Base-by-base conservation (phyloP, 352 stramenopile species). In the Globisporangium camurandrum region DNA sequence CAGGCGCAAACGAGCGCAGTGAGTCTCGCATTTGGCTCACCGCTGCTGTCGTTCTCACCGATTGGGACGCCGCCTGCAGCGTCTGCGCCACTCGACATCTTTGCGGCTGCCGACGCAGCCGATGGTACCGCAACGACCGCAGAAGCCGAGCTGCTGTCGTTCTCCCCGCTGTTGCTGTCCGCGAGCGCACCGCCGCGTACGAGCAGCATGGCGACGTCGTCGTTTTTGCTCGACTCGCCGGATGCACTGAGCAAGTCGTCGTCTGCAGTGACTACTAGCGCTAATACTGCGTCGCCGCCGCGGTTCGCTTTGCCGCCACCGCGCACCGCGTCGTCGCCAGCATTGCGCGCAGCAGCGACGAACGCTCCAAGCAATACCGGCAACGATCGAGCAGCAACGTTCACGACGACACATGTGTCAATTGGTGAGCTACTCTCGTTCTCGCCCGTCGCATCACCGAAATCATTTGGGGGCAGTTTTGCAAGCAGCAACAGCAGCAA, bases 381-480 rank as follows among this genome's bases (percentile, higher is more conserved):
- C n/a, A n/a, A n/a, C n/a, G n/a, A n/a, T n/a, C n/a, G n/a, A 34
- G 31, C 54, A 11, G 41, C 54, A 28, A 56, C 55, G 28, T 56
- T 61, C 22, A 51, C 61, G 2, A 51, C 61, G 2, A 46, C 31
- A 1, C 49, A 66, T 27, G 48, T 52, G 41, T 50, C 51, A n/a
- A 62, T 59, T 24, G 57, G 49, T 2, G 60, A 79, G 33, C 62
- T 86, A 41, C 54, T 86, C 40, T 84, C 71, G n/a, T 86, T 86
- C 48, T 84, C 75, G 26, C 75, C 75, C 1, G 57, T 86, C 17
- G 59, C 60, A 2, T 24, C 49, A 0, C 24, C 56, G 17, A 26
- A 30, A 7, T 48, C 42, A 2, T 50, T 83, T 20, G 36, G 23
- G 14, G 55, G 56, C 28, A 50, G 72, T 38, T 65, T 76, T 57